A percentile compares a stretch with the other conserved stretches of the same genome.
These are phyloP conservation scores for Candida orba DNA, from an alignment of 805 yeast species.

Conservation along the genomic window DNA sequence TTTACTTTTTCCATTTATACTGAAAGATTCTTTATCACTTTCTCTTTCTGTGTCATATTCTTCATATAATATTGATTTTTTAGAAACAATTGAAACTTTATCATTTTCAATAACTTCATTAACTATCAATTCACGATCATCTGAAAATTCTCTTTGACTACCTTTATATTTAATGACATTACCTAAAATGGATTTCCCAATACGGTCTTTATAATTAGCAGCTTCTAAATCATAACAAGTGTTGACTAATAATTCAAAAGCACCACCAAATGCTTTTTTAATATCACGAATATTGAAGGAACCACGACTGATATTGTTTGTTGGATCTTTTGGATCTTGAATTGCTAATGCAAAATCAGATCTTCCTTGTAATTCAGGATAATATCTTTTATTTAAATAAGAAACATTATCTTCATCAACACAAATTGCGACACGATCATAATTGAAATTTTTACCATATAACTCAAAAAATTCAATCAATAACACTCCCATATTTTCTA, in stretches of 20 bases:
- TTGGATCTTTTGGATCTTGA: constrained; percentile 81
- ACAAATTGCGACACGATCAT: constrained; percentile 68
- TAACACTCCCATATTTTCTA: constrained; percentile 76
- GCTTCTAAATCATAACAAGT: constrained; percentile 67
- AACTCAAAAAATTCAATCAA: constrained; percentile 88
- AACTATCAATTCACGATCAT: constrained; percentile 56
- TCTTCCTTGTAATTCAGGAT: constrained; percentile 44
- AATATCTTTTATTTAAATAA: constrained; percentile 51
- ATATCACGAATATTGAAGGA: constrained; percentile 74
- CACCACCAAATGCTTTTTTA: constrained; percentile 83
- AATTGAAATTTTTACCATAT: constrained; percentile 85
- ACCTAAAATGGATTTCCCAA: constrained; percentile 71
- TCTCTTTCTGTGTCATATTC: constrained; percentile 12
- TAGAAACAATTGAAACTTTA: constrained; percentile 14
- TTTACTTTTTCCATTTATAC: background rate
- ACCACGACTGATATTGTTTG: constrained; percentile 82
- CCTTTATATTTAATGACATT: constrained; percentile 73
- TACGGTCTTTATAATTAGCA: constrained; percentile 56
- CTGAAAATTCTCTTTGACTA: constrained; percentile 66
- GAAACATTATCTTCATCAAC: constrained; percentile 47
- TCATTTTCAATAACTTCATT: constrained; percentile 49
- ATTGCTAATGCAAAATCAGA: constrained; percentile 62
- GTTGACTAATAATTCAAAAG: constrained; percentile 67
- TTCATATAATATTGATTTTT: constrained; percentile 1
- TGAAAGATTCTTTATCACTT: background rate